A percentile compares a stretch with the other conserved stretches of the same genome.
phyloP scores from a whole-genome alignment of 345 rosid genomes.

The Lagerstroemia speciosa region DNA sequence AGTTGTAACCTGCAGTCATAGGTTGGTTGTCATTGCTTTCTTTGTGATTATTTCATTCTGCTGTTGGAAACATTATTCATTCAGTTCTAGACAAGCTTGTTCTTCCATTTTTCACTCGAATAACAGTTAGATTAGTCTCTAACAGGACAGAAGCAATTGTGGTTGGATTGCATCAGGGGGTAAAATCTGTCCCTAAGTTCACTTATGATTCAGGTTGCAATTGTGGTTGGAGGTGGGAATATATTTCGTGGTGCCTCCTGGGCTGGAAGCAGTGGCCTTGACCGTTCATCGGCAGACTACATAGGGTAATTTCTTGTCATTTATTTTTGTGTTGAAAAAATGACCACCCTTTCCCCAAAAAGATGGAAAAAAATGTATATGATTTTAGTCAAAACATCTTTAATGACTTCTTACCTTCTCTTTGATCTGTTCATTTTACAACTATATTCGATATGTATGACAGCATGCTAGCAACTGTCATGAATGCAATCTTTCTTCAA shows the following conservation, averaged over 20 bases:
- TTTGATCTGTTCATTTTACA: neutral
- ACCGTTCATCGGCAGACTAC: constrained; percentile 94
- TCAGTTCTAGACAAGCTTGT: neutral
- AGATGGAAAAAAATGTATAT: neutral
- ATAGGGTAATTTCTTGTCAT: constrained; percentile 51
- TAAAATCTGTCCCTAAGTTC: neutral
- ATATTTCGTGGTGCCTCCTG: constrained; percentile 88
- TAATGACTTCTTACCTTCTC: neutral
- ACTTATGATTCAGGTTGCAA: constrained; percentile 53
- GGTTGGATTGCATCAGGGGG: neutral
- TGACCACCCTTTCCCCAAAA: neutral
- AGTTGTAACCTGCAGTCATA: neutral
- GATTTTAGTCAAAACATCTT: neutral
- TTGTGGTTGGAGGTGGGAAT: constrained; percentile 95
- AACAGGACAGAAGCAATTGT: neutral
- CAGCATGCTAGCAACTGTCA: constrained; percentile 95
- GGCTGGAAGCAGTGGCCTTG: constrained; percentile 96
- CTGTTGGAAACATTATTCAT: too few relatives aligned
- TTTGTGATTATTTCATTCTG: neutral
- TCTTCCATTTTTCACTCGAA: neutral
- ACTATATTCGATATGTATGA: neutral
- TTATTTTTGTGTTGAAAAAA: neutral
- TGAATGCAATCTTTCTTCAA: constrained; percentile 94
- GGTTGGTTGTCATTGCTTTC: neutral
- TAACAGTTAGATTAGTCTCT: neutral